Base-by-base conservation (phyloP, 2,329 filamentous ascomycete genomes). In the Aureobasidium sp. region DNA sequence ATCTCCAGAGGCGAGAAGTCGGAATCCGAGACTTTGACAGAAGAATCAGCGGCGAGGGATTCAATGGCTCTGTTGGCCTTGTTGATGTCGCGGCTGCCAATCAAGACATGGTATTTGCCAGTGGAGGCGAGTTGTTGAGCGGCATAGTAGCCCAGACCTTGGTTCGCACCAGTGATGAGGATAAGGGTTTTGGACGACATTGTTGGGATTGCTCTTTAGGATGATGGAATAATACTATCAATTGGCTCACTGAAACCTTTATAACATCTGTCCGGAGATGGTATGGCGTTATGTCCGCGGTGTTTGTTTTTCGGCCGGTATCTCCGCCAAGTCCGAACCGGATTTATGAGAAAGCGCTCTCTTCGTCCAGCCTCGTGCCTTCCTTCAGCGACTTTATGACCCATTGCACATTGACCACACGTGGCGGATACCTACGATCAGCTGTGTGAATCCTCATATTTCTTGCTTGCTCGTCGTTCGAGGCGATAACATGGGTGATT, bases 341-440 rank as follows among this genome's bases (percentile, higher is more conserved):
- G 34, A 52, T 39, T 39, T 15, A 27, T 52, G 21, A 39, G 8
- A 52, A 13, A 5, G 15, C 30, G 5, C 66, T 66, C 62, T 93
- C 90, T 75, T 97, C 93, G 66, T 96, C 90, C 50, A 97, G 72
- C 64, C 89, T 69, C 0, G 91, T 96, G 65, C 79, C 81, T 71
- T 93, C 90, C 63, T 78, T 79, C 91, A 92, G 96, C 68, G 89
- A 90, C 58, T 88, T 85, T 55, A 86, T 81, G 0, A 97, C 75
- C 94, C 94, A 99, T 15, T 78, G 77, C 10, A 80, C 72, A 0
- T 77, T 82, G 2, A 97, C 88, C 7, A 93, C 74, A 65, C 90
- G 79, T 0, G 92, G 90, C 39, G 91, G 74, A 32, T 29, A 27
- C 4, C 32, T 32, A 3, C 42, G 30, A 10, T 21, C 13, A 7